A percentile compares a stretch with the other conserved stretches of the same genome.
These are phyloP conservation scores for Mycosphaerella arachidis DNA, from an alignment of 2,329 filamentous ascomycete genomes.

Conservation along the genomic window DNA sequence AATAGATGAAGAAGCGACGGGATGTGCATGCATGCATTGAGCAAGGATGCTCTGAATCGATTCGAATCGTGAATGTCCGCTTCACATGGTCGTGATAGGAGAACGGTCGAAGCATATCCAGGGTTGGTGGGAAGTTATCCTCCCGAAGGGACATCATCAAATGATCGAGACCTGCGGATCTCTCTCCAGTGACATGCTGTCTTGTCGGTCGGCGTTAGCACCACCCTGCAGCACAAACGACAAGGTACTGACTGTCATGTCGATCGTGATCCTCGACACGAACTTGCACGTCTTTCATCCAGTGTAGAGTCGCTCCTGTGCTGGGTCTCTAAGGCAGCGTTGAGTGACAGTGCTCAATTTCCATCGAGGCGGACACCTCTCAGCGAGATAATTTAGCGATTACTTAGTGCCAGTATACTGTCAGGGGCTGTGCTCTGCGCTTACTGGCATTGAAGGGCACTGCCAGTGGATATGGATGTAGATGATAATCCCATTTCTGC, in stretches of 20 bases:
- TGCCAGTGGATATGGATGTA: background rate
- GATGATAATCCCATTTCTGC: background rate
- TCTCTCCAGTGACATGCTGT: background rate
- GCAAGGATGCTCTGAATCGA: too few relatives aligned
- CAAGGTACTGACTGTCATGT: background rate
- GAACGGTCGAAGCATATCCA: background rate
- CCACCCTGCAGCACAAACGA: background rate
- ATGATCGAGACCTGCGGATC: background rate
- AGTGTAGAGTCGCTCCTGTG: background rate
- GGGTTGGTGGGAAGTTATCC: background rate
- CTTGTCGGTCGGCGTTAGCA: background rate
- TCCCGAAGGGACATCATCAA: background rate
- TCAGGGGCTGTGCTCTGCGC: background rate
- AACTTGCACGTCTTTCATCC: background rate
- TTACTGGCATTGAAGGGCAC: background rate
- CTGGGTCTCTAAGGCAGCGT: background rate
- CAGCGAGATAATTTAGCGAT: background rate
- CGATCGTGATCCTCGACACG: too few relatives aligned
- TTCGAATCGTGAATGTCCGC: too few relatives aligned
- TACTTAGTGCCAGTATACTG: background rate
- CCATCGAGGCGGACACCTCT: background rate
- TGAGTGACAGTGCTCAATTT: background rate
- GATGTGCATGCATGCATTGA: too few relatives aligned
- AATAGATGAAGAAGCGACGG: too few relatives aligned
- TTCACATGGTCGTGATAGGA: too few relatives aligned